These are phyloP conservation scores for Chalciporus sp. DNA, from an alignment of 1,284 basidiomycete species.

Conservation along the genomic window DNA sequence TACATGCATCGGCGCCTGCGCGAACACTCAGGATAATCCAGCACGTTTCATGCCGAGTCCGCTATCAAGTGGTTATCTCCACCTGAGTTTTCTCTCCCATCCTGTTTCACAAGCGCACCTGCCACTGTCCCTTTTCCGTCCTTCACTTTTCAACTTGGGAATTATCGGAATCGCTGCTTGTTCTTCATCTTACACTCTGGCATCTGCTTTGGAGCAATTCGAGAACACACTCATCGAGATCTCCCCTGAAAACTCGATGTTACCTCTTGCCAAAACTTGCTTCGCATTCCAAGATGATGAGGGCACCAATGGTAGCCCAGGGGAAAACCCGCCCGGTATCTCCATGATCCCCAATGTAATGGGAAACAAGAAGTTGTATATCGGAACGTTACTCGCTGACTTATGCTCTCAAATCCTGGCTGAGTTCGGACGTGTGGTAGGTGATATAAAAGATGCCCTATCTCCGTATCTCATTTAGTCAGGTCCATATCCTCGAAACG, in stretches of 20 bases:
- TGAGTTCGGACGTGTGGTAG: constrained; percentile 79
- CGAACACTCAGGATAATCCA: constrained; percentile 32
- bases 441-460: constrained; percentile 21
- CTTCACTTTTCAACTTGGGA: constrained; percentile 78
- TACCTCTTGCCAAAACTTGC: constrained; percentile 74
- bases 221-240: constrained; percentile 61
- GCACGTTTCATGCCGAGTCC: constrained; percentile 83
- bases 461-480: constrained; percentile 12
- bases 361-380: constrained; percentile 79
- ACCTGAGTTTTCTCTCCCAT: constrained; percentile 72
- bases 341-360: constrained; percentile 78
- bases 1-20: background rate
- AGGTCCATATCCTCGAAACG: constrained; percentile 69
- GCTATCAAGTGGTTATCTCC: constrained; percentile 70
- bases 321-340: constrained; percentile 61
- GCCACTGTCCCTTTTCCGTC: constrained; percentile 66
- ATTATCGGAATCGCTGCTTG: constrained; percentile 78
- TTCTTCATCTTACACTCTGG: constrained; percentile 57
- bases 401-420: constrained; percentile 82
- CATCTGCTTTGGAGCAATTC: constrained; percentile 65
- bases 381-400: constrained; percentile 84
- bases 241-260: constrained; percentile 66
- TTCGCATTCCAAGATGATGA: constrained; percentile 81
- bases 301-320: constrained; percentile 54
- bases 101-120: constrained; percentile 62